Percentiles rank a stretch among this genome's conserved stretches.
These are phyloP conservation scores for Spirogloea muscicola DNA, from an alignment of 139 green algal genomes.

Conservation along the genomic window DNA sequence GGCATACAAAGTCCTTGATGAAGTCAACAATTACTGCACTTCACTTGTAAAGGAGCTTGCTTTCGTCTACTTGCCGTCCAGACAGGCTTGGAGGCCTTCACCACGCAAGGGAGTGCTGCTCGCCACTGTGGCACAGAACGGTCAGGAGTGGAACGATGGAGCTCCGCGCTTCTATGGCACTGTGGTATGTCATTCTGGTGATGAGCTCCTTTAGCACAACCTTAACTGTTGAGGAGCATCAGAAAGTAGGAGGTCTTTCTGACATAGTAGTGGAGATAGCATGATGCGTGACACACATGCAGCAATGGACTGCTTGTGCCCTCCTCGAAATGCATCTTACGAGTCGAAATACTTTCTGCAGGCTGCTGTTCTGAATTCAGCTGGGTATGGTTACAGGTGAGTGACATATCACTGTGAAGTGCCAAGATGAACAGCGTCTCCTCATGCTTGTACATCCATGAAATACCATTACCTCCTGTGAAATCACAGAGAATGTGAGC, in stretches of 20 bases:
- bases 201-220: background rate
- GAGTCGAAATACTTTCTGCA: background rate
- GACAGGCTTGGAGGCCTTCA: constrained; percentile 32
- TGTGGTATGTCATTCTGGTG: constrained; percentile 17
- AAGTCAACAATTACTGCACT: background rate
- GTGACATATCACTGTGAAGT: too few species aligned
- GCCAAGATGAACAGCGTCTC: too few species aligned
- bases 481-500: too few species aligned
- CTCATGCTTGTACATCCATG: too few species aligned
- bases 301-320: background rate
- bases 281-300: background rate
- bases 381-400: constrained; percentile 2
- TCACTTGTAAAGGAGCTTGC: background rate
- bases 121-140: constrained; percentile 38
- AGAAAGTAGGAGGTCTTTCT: too few species aligned
- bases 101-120: constrained; percentile 23
- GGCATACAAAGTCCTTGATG: background rate
- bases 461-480: too few species aligned
- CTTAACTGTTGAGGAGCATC: too few species aligned
- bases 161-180: constrained; percentile 35
- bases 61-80: background rate
- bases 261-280: too few species aligned
- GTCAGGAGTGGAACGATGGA: constrained; percentile 32
- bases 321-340: background rate
- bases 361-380: background rate